Percentiles rank a stretch among this genome's conserved stretches.
These are phyloP conservation scores for Solanum bukasovii DNA, from an alignment of 257 asterid species.

Conservation along the genomic window DNA sequence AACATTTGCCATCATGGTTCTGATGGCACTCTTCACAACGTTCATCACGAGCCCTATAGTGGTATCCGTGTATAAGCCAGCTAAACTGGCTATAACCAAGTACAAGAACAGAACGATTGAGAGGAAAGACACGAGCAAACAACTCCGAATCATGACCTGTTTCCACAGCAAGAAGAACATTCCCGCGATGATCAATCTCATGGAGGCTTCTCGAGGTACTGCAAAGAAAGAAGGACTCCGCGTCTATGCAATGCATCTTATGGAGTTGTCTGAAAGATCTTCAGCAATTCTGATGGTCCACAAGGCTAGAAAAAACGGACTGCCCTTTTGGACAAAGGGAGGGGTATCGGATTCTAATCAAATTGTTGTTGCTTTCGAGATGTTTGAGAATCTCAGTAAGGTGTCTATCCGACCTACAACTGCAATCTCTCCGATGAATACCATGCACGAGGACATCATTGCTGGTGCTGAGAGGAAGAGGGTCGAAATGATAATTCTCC, in stretches of 20 bases:
- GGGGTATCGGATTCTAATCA: constrained; percentile 15
- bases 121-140: constrained; percentile 14
- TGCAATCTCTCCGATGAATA: constrained; percentile 32
- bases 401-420: constrained; percentile 45
- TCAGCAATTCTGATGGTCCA: constrained; percentile 52
- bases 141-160: constrained; percentile 35
- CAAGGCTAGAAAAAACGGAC: constrained; percentile 42
- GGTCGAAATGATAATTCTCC: constrained; percentile 31
- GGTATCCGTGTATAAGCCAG: constrained; percentile 38
- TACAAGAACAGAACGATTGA: constrained; percentile 37
- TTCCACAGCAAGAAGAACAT: constrained; percentile 34
- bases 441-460: constrained; percentile 48
- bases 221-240: constrained; percentile 28
- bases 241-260: constrained; percentile 52
- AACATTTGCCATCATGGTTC: constrained; percentile 44
- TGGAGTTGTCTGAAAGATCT: constrained; percentile 47
- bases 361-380: constrained; percentile 40
- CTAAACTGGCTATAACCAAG: constrained; percentile 15
- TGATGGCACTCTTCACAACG: constrained; percentile 59
- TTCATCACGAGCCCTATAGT: constrained; percentile 45
- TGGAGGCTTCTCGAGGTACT: constrained; percentile 45
- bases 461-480: constrained; percentile 20
- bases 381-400: constrained; percentile 29
- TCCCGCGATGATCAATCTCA: constrained; percentile 40
- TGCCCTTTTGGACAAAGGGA: constrained; percentile 36